Conservation (phyloP, 805 yeast species). For the Ogataea trehaloabstinens region DNA sequence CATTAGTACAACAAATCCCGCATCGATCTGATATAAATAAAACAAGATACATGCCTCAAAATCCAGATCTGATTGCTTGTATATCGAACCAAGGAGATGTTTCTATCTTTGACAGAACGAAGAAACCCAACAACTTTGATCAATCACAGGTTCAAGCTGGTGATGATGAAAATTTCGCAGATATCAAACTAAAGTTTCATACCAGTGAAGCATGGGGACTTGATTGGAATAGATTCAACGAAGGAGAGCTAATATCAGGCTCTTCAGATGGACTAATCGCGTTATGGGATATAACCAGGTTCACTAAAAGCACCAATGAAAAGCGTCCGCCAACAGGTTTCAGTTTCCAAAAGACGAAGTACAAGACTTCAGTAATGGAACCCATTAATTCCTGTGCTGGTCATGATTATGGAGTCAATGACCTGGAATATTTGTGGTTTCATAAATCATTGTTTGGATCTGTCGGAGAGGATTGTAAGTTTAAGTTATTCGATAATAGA, state of each 20-base stretch:
- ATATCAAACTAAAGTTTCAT: slow-evolving; percentile 29
- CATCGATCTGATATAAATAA: slow-evolving; percentile 73
- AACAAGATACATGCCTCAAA: slow-evolving; percentile 76
- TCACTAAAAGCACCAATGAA: slow-evolving; percentile 15
- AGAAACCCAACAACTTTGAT: slow-evolving; percentile 50
- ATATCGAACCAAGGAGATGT: slow-evolving; percentile 65
- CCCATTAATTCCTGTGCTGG: slow-evolving; percentile 24
- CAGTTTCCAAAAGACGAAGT: slow-evolving; percentile 10
- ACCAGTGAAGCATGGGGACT: slow-evolving; percentile 63
- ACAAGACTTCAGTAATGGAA: slow-evolving; percentile 10
- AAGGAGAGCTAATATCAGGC: slow-evolving; percentile 60
- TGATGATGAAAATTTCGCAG: slow-evolving; percentile 25
- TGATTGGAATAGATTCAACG: slow-evolving; percentile 66
- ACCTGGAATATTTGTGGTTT: slow-evolving; percentile 62
- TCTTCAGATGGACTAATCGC: slow-evolving; percentile 63
- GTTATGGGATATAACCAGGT: slow-evolving; percentile 63
- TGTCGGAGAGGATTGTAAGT: slow-evolving; percentile 62
- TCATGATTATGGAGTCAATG: slow-evolving; percentile 60
- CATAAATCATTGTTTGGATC: slow-evolving; percentile 62
- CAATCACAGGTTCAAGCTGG: slow-evolving; percentile 32
- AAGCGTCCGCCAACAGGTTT: slow-evolving; percentile 13
- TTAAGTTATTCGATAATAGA: slow-evolving; percentile 57
- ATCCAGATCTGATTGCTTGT: slow-evolving; percentile 78
- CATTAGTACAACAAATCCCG: slow-evolving; percentile 53
- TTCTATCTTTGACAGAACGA: slow-evolving; percentile 77